A percentile compares a stretch with the other conserved stretches of the same genome.
phyloP scores from a whole-genome alignment of 345 rosid species.

The Trapa incisa region DNA sequence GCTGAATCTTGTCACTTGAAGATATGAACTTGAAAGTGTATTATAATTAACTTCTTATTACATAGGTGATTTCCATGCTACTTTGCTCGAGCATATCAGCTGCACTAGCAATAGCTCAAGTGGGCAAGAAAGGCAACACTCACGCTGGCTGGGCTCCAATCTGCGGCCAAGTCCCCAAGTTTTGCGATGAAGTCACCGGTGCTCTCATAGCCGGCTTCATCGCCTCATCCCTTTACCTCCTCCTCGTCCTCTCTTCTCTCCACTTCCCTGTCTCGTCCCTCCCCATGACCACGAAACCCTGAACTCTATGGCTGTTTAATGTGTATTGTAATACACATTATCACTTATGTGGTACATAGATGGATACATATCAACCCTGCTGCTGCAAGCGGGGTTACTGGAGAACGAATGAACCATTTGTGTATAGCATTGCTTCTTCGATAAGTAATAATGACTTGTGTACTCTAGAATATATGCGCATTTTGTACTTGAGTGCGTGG shows the following conservation, averaged over 20 bases:
- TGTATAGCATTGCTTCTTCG: no score
- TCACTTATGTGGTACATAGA: no score
- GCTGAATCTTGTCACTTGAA: background rate
- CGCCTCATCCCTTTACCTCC: conserved; percentile 22
- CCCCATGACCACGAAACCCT: conserved; percentile 13
- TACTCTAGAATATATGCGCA: no score
- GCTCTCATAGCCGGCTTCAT: conserved; percentile 31
- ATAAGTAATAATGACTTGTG: no score
- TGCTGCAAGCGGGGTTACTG: no score
- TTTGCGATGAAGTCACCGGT: conserved; percentile 29
- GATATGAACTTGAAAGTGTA: background rate
- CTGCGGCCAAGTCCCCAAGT: conserved; percentile 38
- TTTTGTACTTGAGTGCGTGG: no score
- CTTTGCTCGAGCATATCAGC: conserved; percentile 44
- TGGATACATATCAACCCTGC: no score
- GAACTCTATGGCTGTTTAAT: no score
- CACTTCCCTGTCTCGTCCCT: conserved; percentile 5
- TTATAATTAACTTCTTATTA: background rate
- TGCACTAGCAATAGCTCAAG: conserved; percentile 39
- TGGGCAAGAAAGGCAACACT: conserved; percentile 44
- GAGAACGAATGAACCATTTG: no score
- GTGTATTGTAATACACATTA: no score
- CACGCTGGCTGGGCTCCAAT: conserved; percentile 60
- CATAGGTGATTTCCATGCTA: conserved; percentile 17
- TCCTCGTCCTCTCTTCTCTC: conserved; percentile 29